phyloP scores from a whole-genome alignment of 2,329 filamentous ascomycete species.

The Cladophialophora yegresii region DNA sequence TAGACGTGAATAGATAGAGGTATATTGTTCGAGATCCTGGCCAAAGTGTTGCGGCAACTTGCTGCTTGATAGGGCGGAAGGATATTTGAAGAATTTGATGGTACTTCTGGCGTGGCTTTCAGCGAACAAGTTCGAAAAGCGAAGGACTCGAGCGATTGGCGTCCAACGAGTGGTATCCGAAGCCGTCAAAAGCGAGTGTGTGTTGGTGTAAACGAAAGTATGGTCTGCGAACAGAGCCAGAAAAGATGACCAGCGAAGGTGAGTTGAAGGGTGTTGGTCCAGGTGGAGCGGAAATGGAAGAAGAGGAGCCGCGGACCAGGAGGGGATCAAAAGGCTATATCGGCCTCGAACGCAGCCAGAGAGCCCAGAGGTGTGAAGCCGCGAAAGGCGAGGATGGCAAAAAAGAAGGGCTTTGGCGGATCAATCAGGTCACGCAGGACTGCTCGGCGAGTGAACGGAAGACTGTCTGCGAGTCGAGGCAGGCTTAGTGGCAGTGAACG shows the following conservation, averaged over 20 bases:
- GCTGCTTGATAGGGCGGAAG: slow-evolving; percentile 4
- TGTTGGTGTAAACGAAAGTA: slow-evolving; percentile 35
- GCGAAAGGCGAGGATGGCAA: slow-evolving; percentile 20
- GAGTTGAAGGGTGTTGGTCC: slow-evolving; percentile 30
- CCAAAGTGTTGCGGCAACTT: slow-evolving; percentile 1
- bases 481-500: slow-evolving; percentile 32
- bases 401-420: slow-evolving; percentile 15
- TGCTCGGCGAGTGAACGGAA: slow-evolving; percentile 28
- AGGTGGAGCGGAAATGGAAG: slow-evolving; percentile 34
- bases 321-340: slow-evolving; percentile 35
- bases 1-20: background rate
- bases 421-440: slow-evolving; percentile 27
- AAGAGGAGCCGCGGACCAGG: slow-evolving; percentile 27
- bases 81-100: slow-evolving; percentile 5
- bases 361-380: slow-evolving; percentile 5
- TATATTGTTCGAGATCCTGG: slow-evolving; percentile 2
- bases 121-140: slow-evolving; percentile 31
- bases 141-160: slow-evolving; percentile 37
- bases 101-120: slow-evolving; percentile 21
- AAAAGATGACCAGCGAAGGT: slow-evolving; percentile 22
- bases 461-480: slow-evolving; percentile 28
- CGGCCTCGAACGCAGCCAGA: slow-evolving; percentile 27
- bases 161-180: slow-evolving; percentile 32
- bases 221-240: slow-evolving; percentile 38
- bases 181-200: slow-evolving; percentile 36